Conservation (phyloP, 2,329 filamentous ascomycete species). For the Drechslerella stenobrocha region DNA sequence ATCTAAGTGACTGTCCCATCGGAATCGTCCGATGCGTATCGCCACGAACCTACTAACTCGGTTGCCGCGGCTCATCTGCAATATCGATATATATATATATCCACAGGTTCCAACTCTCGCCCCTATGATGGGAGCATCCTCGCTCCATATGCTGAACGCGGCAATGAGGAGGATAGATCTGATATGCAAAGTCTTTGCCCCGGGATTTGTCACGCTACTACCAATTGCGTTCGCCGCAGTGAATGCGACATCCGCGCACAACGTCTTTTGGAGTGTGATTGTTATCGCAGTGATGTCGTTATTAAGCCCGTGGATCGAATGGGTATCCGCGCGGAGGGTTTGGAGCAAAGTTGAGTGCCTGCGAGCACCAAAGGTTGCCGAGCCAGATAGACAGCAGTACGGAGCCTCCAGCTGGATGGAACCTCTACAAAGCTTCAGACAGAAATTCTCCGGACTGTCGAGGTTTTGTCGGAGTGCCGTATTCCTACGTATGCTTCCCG, state of each 20-base stretch:
- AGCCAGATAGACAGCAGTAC: neutral
- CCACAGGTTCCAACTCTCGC: constrained; percentile 55
- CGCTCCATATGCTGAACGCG: constrained; percentile 58
- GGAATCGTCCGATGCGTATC: no score
- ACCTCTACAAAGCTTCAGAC: constrained; percentile 15
- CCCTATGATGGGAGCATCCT: constrained; percentile 29
- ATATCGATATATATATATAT: neutral
- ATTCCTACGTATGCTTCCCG: constrained; percentile 55
- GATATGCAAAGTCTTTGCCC: constrained; percentile 63
- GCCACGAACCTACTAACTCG: neutral
- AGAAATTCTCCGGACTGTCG: constrained; percentile 54
- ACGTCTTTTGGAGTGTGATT: constrained; percentile 54
- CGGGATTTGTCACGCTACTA: constrained; percentile 60
- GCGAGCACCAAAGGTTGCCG: constrained; percentile 53
- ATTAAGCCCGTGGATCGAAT: constrained; percentile 56
- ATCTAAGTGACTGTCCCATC: no score
- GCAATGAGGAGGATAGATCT: constrained; percentile 64
- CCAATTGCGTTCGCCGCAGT: constrained; percentile 56
- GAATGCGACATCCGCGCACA: constrained; percentile 8
- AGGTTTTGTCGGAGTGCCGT: constrained; percentile 56
- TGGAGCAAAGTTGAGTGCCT: constrained; percentile 55
- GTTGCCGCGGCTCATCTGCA: neutral
- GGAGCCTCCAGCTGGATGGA: neutral
- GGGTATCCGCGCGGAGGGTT: constrained; percentile 56
- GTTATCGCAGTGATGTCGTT: constrained; percentile 59